Conservation (phyloP, 495 filamentous ascomycete genomes). For the Talaromyces ruber region DNA sequence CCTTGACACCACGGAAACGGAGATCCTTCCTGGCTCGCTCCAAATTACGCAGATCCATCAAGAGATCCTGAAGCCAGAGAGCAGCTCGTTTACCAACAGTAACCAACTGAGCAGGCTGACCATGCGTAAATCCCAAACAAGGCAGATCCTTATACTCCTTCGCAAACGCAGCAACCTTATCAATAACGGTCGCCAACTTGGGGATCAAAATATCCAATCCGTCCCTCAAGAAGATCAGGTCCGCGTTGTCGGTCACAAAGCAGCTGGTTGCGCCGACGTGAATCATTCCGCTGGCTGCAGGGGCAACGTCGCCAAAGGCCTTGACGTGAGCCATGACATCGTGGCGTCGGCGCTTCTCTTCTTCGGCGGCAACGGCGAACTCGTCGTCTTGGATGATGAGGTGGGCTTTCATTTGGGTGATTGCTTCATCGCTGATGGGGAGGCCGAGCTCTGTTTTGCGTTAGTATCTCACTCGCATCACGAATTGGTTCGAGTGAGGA, state of each 20-base stretch:
- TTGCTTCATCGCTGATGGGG: constrained; percentile 44
- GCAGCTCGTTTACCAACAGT: constrained; percentile 76
- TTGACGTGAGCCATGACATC: constrained; percentile 71
- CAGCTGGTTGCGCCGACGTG: constrained; percentile 55
- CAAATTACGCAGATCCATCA: constrained; percentile 79
- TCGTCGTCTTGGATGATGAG: constrained; percentile 68
- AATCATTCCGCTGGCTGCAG: constrained; percentile 79
- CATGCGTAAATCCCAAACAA: constrained; percentile 76
- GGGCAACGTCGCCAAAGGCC: constrained; percentile 62
- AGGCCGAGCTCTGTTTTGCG: constrained; percentile 36
- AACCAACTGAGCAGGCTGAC: constrained; percentile 69
- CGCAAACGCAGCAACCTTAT: constrained; percentile 72
- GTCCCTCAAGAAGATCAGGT: constrained; percentile 74
- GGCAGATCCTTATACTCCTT: constrained; percentile 56
- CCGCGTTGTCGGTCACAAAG: constrained; percentile 79
- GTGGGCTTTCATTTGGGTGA: constrained; percentile 66
- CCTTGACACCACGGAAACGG: constrained; percentile 76
- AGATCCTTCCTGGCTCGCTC: constrained; percentile 66
- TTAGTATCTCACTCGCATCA: constrained; percentile 28
- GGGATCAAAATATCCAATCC: constrained; percentile 69
- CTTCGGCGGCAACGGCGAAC: constrained; percentile 65
- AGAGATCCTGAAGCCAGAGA: constrained; percentile 82
- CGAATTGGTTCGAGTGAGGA: neutral
- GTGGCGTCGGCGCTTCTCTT: constrained; percentile 69
- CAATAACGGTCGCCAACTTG: constrained; percentile 78